These are phyloP conservation scores for Skeletonema marinoi DNA, from an alignment of 108 stramenopile genomes.

Conservation along the genomic window DNA sequence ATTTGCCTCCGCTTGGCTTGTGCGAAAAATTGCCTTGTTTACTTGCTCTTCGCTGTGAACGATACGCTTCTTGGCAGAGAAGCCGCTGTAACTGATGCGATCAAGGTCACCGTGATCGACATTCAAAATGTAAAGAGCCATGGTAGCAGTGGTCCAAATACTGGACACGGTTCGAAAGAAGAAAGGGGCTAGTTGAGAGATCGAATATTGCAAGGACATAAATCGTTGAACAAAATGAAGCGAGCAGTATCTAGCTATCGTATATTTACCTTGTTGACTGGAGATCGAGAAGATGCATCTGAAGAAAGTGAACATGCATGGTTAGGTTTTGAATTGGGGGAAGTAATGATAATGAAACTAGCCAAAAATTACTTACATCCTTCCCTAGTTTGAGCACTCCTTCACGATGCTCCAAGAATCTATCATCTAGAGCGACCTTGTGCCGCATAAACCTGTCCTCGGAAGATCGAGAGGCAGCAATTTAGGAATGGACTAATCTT, in stretches of 20 bases:
- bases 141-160: constrained; percentile 17
- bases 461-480: background rate
- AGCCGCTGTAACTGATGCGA: background rate
- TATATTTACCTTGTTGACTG: constrained; percentile 1
- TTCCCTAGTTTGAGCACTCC: constrained; percentile 12
- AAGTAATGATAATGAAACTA: background rate
- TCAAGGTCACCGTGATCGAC: constrained; percentile 13
- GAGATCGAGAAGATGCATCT: constrained; percentile 23
- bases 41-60: constrained; percentile 14
- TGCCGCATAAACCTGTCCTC: constrained; percentile 4
- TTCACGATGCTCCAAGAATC: constrained; percentile 8
- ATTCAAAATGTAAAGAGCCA: constrained; percentile 10
- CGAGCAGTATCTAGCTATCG: background rate
- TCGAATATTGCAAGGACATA: background rate
- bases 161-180: background rate
- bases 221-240: background rate
- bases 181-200: background rate
- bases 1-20: constrained; percentile 1
- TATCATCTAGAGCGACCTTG: constrained; percentile 4
- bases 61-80: constrained; percentile 14
- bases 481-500: background rate
- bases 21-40: constrained; percentile 11
- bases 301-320: background rate
- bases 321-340: background rate
- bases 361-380: constrained; percentile 4